Base-by-base conservation (phyloP, 2,329 filamentous ascomycete genomes). In the Gnomoniopsis smithogilvyi region DNA sequence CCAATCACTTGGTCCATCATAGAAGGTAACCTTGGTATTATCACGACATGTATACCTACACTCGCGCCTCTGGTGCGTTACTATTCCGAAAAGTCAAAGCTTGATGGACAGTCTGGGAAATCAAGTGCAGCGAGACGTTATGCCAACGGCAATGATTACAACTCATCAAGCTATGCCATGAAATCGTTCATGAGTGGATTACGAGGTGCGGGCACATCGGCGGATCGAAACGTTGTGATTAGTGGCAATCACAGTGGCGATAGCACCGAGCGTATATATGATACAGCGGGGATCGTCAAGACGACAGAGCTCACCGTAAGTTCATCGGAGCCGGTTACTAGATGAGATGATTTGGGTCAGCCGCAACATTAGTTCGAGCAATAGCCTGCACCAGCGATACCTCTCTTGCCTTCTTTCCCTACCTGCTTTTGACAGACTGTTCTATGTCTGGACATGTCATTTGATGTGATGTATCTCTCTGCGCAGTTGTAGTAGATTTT, bases 1-100 rank as follows among this genome's bases (percentile, higher is more conserved):
- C 73, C 53, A 6, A 59, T 58, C 14, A 52, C 46, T 33, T 61
- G 59, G 59, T 61, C 59, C 4, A 33, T 54, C 1, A 48, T 61
- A 2, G 59, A 61, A 24, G 43, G 50, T 15, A 61, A 61, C 14
- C 33, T 61, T 21, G 59, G 56, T 4, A 58, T 61, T n/a, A 55
- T 59, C 22, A 53, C 51, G 11, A 51, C 56, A 7, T 55, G 59
- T 17, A 51, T 59, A 15, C 49, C 38, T 41, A 59, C 57, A 12
- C 22, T 56, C 34, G 49, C 43, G 19, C 41, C 49, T 34, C 38
- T 38, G 19, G 19, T 49, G 15, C 22, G 36, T 26, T 51, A 53
- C 46, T 59, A 26, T 12, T 48, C 53, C 7, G 53, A 55, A 2
- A 34, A 19, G 19, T 55, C 53, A 30, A 30, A 43, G 11, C 11